Percentiles rank a stretch among this genome's conserved stretches.
These are phyloP conservation scores for Neopestalotiopsis sp. DNA, from an alignment of 2,329 filamentous ascomycete species.

Conservation along the genomic window DNA sequence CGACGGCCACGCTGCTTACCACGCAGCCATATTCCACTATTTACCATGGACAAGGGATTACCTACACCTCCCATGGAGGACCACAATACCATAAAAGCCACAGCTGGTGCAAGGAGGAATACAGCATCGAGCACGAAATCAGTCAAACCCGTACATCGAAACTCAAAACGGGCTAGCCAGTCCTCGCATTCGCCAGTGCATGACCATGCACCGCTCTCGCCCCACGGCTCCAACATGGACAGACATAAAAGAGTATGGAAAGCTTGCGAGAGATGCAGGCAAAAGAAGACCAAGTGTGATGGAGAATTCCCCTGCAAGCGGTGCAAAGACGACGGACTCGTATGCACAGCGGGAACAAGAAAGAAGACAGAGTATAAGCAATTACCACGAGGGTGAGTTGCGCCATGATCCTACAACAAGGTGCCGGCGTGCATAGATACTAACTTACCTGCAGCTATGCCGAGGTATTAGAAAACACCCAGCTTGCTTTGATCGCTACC, in stretches of 20 bases:
- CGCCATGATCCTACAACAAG: neutral
- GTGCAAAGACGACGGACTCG: constrained; percentile 68
- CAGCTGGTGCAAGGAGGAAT: constrained; percentile 27
- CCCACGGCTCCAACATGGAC: constrained; percentile 47
- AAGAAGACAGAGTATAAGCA: constrained; percentile 75
- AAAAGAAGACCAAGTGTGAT: constrained; percentile 75
- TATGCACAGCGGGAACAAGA: constrained; percentile 66
- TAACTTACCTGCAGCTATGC: constrained; percentile 54
- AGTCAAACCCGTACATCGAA: constrained; percentile 55
- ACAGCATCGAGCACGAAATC: constrained; percentile 48
- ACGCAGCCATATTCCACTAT: neutral
- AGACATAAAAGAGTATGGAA: constrained; percentile 71
- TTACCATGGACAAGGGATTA: constrained; percentile 55
- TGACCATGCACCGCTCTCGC: constrained; percentile 42
- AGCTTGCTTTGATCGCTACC: constrained; percentile 67
- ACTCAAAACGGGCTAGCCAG: constrained; percentile 54
- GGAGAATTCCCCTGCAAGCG: constrained; percentile 70
- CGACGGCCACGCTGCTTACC: constrained; percentile 19
- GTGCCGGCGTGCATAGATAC: constrained; percentile 16
- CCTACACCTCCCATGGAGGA: constrained; percentile 57
- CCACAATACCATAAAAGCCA: constrained; percentile 29
- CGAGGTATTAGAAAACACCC: constrained; percentile 69
- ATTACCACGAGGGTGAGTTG: constrained; percentile 61
- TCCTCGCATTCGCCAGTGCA: constrained; percentile 41
- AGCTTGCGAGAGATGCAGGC: constrained; percentile 68